Evolutionary conservation across 768 basidiomycete species (phyloP), one percentile per base, ranked within the genome.

Genomic region (Mycena galopus): DNA sequence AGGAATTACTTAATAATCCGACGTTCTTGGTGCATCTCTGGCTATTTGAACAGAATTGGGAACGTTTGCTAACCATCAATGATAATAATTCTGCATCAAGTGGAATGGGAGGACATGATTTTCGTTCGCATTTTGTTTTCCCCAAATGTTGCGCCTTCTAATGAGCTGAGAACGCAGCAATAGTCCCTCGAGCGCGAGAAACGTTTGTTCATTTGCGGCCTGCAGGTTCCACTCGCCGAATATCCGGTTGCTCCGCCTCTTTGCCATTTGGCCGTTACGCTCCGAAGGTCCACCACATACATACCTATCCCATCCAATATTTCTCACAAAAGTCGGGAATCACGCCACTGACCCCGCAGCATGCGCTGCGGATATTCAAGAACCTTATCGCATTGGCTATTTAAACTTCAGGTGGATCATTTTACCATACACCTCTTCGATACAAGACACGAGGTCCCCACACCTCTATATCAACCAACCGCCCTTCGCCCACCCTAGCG

Each of bases 361-460:
- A 61, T 47, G 61, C 47, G 62, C 62, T 51, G 55, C 29, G 56
- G 32, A 58, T 63, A 56, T 73, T 72, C 61, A 69, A 69, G 67
- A 73, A 73, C 72, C 72, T 73, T 68, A 58, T 73, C 72, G 29
- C 62, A 73, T 73, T 73, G 72, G n/a, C 58, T 69, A 73, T 69
- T 68, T 68, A 68, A 73, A 59, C 67, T 73, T 73, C 67, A 69
- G 72, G 72, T 73, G 72, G 67, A 73, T 73, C 72, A 69, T 64
- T n/a, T 67, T 73, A 73, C 72, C 72, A 66, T 73, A 73, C 72
- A 73, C 67, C 72, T 69, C 65, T 57, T 65, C 63, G 68, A 60
- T 73, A 73, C 72, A 73, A 64, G 33, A 68, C 72, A 73, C 72
- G 72, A 69, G 72, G 67, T 73, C 67, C 60, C 57, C 57, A 64